phyloP scores from a whole-genome alignment of 2,329 filamentous ascomycete species.

The Fusarium succisae region DNA sequence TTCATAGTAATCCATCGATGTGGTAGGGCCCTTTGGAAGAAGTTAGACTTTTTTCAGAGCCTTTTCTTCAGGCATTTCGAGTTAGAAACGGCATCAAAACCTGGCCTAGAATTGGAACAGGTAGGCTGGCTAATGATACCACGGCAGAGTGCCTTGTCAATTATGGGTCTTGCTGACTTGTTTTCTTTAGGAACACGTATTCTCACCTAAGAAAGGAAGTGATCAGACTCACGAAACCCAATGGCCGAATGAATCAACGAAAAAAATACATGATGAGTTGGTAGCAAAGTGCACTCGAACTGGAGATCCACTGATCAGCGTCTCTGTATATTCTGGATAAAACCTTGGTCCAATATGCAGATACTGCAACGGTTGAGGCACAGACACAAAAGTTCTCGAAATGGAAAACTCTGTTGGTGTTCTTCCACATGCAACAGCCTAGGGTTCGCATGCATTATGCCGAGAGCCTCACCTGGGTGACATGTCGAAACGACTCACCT shows the following conservation, averaged over 20 bases:
- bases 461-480: background rate
- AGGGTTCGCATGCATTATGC: background rate
- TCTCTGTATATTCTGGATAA: background rate
- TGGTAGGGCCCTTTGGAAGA: background rate
- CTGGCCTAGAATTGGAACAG: background rate
- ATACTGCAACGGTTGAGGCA: background rate
- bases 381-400: background rate
- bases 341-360: background rate
- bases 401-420: background rate
- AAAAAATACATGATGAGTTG: background rate
- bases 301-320: background rate
- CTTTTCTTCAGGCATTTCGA: background rate
- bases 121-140: background rate
- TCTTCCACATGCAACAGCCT: constrained; percentile 8
- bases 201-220: background rate
- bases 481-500: constrained; percentile 1
- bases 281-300: background rate
- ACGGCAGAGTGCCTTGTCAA: background rate
- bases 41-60: background rate
- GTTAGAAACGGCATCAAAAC: background rate
- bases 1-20: background rate
- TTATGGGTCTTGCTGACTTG: background rate
- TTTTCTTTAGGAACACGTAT: background rate
- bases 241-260: background rate
- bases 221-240: background rate